A percentile compares a stretch with the other conserved stretches of the same genome.
These are phyloP conservation scores for Ammopiptanthus mongolicus DNA, from an alignment of 306 rosid genomes.

Conservation along the genomic window DNA sequence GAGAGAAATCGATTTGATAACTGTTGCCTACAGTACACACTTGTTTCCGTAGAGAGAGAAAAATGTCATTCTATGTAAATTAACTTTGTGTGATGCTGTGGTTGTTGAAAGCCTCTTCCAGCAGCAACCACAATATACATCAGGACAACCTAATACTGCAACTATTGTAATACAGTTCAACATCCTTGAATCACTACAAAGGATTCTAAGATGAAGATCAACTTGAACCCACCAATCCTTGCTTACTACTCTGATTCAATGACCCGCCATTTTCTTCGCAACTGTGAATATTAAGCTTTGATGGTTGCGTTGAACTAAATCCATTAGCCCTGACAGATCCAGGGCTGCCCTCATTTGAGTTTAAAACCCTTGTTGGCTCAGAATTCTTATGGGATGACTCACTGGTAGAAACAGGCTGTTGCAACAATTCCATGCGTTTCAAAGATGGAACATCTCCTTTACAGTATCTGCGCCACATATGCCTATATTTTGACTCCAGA, in stretches of 20 bases:
- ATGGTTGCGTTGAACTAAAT: constrained; percentile 29
- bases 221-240: constrained; percentile 31
- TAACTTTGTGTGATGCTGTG: constrained; percentile 10
- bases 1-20: constrained; percentile 15
- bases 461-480: constrained; percentile 85
- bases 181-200: constrained; percentile 24
- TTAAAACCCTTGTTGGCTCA: constrained; percentile 27
- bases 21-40: constrained; percentile 27
- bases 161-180: constrained; percentile 26
- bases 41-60: constrained; percentile 25
- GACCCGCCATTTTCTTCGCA: constrained; percentile 63
- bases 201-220: constrained; percentile 26
- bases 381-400: constrained; percentile 25
- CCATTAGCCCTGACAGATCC: constrained; percentile 61
- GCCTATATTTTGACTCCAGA: constrained; percentile 65
- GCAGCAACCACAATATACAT: constrained; percentile 33
- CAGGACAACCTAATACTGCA: constrained; percentile 24
- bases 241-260: constrained; percentile 35
- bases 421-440: constrained; percentile 48
- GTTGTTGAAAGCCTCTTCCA: constrained; percentile 25
- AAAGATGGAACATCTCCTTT: constrained; percentile 86
- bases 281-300: constrained; percentile 14
- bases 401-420: constrained; percentile 24
- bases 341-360: constrained; percentile 38
- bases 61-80: constrained; percentile 32